These are phyloP conservation scores for Citrus sp. DNA, from an alignment of 345 rosid species.

Conservation along the genomic window DNA sequence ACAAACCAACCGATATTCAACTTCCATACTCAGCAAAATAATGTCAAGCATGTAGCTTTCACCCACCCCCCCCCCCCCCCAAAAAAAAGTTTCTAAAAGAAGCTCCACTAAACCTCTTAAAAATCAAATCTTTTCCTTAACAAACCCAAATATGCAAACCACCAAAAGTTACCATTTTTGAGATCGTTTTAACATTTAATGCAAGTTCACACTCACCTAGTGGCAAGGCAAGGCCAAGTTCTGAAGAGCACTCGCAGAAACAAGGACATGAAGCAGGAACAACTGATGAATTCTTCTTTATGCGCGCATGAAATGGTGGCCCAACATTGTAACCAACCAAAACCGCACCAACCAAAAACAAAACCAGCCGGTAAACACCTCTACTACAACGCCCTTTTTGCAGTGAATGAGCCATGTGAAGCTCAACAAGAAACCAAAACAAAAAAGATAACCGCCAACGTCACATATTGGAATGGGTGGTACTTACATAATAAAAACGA, in stretches of 20 bases:
- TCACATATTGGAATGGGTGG: not conserved
- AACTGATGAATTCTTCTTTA: slow-evolving; percentile 18
- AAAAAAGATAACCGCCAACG: not conserved
- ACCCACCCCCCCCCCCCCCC: too few species aligned
- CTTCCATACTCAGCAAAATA: not conserved
- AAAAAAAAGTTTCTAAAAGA: not conserved
- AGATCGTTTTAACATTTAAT: not conserved
- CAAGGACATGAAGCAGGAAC: slow-evolving; percentile 28
- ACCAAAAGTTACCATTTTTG: not conserved
- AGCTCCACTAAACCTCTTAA: not conserved
- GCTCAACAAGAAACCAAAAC: not conserved
- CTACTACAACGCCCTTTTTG: slow-evolving; percentile 15
- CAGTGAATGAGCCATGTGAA: slow-evolving; percentile 28
- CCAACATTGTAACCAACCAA: slow-evolving; percentile 24
- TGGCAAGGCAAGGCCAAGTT: slow-evolving; percentile 15
- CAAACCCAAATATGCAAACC: not conserved
- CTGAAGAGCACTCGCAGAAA: slow-evolving; percentile 36
- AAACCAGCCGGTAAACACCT: slow-evolving; percentile 27
- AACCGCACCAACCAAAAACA: slow-evolving; percentile 24
- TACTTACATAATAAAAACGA: not conserved
- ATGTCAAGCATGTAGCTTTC: not conserved
- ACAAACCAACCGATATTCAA: not conserved
- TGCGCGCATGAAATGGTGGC: slow-evolving; percentile 12
- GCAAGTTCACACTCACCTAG: slow-evolving; percentile 26
- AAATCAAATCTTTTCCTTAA: not conserved